A percentile compares a stretch with the other conserved stretches of the same genome.
These are phyloP conservation scores for Eimeria sp. DNA, from an alignment of 169 alveolate species.

Conservation along the genomic window DNA sequence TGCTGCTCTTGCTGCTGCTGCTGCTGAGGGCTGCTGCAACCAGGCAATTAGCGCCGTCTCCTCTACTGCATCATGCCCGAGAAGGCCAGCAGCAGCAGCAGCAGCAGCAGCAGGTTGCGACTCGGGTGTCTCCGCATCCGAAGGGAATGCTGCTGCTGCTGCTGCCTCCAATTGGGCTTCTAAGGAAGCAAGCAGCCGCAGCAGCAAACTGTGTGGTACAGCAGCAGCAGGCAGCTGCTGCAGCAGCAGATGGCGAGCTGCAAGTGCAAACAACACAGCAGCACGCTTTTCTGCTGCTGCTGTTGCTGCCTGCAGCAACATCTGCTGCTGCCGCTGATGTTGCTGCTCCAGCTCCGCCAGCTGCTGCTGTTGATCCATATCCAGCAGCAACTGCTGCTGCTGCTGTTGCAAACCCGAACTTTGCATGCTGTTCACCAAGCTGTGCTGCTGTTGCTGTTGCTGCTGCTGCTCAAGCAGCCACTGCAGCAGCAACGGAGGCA, in stretches of 20 bases:
- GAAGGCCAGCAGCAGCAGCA: conserved; percentile 21
- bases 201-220: conserved; percentile 33
- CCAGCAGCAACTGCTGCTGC: background rate
- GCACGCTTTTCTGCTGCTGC: no score
- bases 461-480: conserved; percentile 67
- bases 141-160: conserved; percentile 26
- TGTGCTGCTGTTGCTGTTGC: conserved; percentile 64
- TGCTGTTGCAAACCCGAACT: background rate
- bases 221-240: conserved; percentile 32
- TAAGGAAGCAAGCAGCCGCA: conserved; percentile 44
- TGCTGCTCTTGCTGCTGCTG: conserved; percentile 26
- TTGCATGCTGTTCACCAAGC: background rate
- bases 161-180: conserved; percentile 29
- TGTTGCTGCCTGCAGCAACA: no score
- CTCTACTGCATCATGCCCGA: conserved; percentile 31
- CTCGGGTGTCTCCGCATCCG: background rate
- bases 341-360: no score
- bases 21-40: conserved; percentile 1
- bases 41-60: conserved; percentile 33
- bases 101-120: conserved; percentile 1
- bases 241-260: background rate
- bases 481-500: conserved; percentile 61
- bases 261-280: background rate
- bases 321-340: no score
- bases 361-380: no score